Evolutionary conservation across 202 grass and related monocot species (phyloP), one percentile per base, ranked within the genome.

Genomic region (Bolboschoenoplectus hybrid): DNA sequence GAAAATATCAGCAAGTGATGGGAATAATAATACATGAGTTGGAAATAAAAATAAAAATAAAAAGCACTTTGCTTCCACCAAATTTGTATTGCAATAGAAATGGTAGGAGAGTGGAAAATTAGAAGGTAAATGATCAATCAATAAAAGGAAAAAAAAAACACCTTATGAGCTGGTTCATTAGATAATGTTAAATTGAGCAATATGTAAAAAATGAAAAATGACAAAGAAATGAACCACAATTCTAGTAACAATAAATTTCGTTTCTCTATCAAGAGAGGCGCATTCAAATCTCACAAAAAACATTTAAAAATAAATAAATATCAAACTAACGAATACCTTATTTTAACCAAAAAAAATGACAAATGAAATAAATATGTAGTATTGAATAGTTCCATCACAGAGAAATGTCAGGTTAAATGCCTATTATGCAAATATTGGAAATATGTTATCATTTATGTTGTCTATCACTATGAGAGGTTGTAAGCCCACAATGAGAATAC

Each of bases 381-480:
- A 26, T 64, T 7, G 6, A 35, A 34, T 35, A 35, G 63, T 34
- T 65, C 34, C 36, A 68, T 43, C 12, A 26, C 2, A 74, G 17
- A 51, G 7, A 50, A 34, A 9, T 75, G 71, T 52, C 71, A 75
- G 46, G 46, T 53, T 75, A 13, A 36, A 35, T 10, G 45, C 41
- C 20, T 51, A 74, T 51, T 51, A 74, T 55, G 19, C 19, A 38
- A 55, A 55, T 76, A 76, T 55, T 12, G 73, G 73, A 53, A 76
- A 55, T 53, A 6, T 72, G 69, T 26, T 14, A 38, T 77, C 74
- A 77, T 77, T 77, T 55, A 55, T 77, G 47, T 17, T 38, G 74
- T 78, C 12, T 52, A 80, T 80, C 67, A 38, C 26, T 26, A 26
- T 26, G 26, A 26, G 26, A 26, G 26, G 26, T 70, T 70, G 65